A percentile compares a stretch with the other conserved stretches of the same genome.
These are phyloP conservation scores for Aspergillus japonicus DNA, from an alignment of 2,329 filamentous ascomycete genomes.

Conservation along the genomic window DNA sequence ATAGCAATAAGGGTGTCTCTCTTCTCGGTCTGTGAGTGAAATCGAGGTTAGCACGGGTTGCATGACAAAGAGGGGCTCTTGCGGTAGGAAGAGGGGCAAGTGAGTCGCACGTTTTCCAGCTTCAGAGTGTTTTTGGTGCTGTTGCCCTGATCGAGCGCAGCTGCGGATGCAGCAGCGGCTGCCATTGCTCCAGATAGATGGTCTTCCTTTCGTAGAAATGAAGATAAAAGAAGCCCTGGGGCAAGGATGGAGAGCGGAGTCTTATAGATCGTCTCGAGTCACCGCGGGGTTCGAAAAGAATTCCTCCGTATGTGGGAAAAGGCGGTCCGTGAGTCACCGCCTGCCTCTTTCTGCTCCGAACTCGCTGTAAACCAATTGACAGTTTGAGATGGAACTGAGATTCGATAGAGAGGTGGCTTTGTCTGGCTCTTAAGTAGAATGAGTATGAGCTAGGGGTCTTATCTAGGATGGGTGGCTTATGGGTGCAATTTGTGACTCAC, in stretches of 20 bases:
- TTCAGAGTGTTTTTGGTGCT: slow-evolving; percentile 62
- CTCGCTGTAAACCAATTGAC: neutral
- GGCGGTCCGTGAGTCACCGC: slow-evolving; percentile 17
- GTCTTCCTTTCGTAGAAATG: slow-evolving; percentile 27
- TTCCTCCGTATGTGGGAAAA: slow-evolving; percentile 21
- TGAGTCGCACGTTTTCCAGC: slow-evolving; percentile 54
- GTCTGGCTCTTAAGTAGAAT: neutral
- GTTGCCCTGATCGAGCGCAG: slow-evolving; percentile 55
- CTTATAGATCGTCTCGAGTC: slow-evolving; percentile 9
- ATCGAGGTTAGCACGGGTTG: neutral
- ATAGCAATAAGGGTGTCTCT: slow-evolving; percentile 34
- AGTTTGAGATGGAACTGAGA: neutral
- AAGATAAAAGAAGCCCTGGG: slow-evolving; percentile 18
- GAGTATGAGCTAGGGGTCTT: no score
- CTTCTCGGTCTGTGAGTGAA: slow-evolving; percentile 27
- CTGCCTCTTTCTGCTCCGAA: slow-evolving; percentile 6
- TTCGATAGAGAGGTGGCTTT: neutral
- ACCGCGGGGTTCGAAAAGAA: slow-evolving; percentile 23
- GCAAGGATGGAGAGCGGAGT: slow-evolving; percentile 9
- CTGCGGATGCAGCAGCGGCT: slow-evolving; percentile 51
- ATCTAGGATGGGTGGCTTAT: no score
- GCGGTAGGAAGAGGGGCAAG: slow-evolving; percentile 27
- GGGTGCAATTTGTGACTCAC: neutral
- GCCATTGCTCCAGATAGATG: slow-evolving; percentile 35
- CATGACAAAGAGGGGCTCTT: neutral